Base-by-base conservation (phyloP, 1,284 basidiomycete genomes). In the Marasmius oreades region DNA sequence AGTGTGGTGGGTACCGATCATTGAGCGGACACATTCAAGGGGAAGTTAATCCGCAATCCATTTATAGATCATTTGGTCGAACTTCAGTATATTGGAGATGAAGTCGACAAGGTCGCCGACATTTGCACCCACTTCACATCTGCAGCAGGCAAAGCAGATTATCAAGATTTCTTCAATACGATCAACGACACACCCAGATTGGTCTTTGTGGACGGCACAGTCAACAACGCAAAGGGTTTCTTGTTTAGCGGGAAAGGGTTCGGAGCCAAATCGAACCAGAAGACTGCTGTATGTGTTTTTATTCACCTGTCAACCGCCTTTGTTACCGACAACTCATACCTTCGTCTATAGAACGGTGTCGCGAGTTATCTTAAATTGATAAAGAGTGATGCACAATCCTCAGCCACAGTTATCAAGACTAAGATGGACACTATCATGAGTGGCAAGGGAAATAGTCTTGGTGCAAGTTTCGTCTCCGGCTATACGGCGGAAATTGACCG, bases 191-290 rank as follows among this genome's bases (percentile, higher is more conserved):
- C 18, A 10, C 50, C 57, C 3, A 55, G 55, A 22, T 20, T 44
- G 14, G 51, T 59, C 8, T 53, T 53, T 16, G 58, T 59, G 2
- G 58, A 50, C 16, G 7, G 22, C 1, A 53, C 51, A 14, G 58
- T 56, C 20, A 59, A 59, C 51, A 59, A 59, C 31, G 58, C 58
- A 12, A 59, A 59, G 33, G 58, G 58, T 23, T 20, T 59, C 2
- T 45, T 51, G 6, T 53, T 59, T 20, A 51, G 54, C 18, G 28
- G 28, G 8, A 56, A 53, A 20, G 43, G 23, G 22, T 59, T 59
- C 33, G 20, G 2, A 14, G 39, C 39, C 16, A 45, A 24, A 1
- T 55, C 58, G 7, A 36, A 42, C 20, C 26, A 42, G 23, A 59
- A 59, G 28, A 54, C 58, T 37, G 58, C 58, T 11, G 58, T 59